Conservation (phyloP, 176 grass and related monocot genomes). For the Hsuehochloa calcarea region DNA sequence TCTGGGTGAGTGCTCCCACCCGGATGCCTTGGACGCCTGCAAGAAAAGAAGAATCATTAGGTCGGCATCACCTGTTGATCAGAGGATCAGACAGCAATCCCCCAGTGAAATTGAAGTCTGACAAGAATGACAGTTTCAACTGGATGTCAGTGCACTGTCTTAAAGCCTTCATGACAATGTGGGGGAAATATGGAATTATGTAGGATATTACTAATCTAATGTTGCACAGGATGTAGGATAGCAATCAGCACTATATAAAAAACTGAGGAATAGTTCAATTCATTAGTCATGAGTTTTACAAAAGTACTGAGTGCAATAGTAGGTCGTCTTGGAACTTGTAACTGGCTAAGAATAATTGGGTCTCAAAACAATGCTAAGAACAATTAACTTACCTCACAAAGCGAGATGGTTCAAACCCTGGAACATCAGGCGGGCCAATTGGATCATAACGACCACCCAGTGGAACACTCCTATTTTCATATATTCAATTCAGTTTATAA, state of each 20-base stretch:
- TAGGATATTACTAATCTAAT: background rate
- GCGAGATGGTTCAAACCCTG: conserved; percentile 83
- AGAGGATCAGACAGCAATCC: background rate
- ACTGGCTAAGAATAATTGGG: conserved; percentile 29
- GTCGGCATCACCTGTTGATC: background rate
- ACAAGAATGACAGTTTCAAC: background rate
- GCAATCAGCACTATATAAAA: background rate
- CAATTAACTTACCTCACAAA: conserved; percentile 65
- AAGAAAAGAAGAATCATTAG: background rate
- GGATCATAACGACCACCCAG: conserved; percentile 72
- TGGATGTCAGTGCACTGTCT: background rate
- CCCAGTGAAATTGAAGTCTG: background rate
- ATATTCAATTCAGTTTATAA: conserved; percentile 21
- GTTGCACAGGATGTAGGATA: background rate
- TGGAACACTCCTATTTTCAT: conserved; percentile 57
- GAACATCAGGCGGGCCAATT: conserved; percentile 72
- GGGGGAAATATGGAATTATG: background rate
- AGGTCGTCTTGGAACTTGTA: conserved; percentile 6
- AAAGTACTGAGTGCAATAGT: conserved; percentile 4
- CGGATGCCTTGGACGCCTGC: conserved; percentile 49
- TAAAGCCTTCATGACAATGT: background rate
- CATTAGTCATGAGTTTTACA: conserved; percentile 14
- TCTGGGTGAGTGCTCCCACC: conserved; percentile 68
- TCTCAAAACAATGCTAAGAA: conserved; percentile 3
- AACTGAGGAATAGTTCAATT: background rate